Evolutionary conservation across 1,139 yeast species (phyloP).

Genomic region (Debaryomycetaceae sp.): DNA sequence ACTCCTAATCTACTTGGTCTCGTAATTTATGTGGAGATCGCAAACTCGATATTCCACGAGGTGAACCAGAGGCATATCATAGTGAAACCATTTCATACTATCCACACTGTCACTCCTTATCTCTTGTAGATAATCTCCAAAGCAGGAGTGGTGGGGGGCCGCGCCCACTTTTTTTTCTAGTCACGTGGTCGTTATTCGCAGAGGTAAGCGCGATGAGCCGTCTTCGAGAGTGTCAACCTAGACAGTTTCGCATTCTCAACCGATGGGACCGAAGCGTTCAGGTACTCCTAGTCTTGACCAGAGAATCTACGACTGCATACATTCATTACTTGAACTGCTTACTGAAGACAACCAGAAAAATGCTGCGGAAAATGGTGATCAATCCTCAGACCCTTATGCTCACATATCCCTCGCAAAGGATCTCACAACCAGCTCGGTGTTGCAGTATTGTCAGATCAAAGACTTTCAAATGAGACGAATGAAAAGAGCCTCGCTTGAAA

Average conservation of each 20-base stretch:
- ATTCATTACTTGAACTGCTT: slow-evolving; percentile 40
- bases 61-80: no score
- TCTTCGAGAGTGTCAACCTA: not conserved
- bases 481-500: slow-evolving; percentile 47
- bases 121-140: no score
- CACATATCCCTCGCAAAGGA: slow-evolving; percentile 52
- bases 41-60: no score
- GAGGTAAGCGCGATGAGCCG: no score
- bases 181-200: no score
- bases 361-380: slow-evolving; percentile 2
- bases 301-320: slow-evolving; percentile 39
- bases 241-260: not conserved
- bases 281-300: slow-evolving; percentile 32
- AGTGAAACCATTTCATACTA: no score
- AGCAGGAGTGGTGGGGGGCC: no score
- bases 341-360: slow-evolving; percentile 31
- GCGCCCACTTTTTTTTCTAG: no score
- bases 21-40: no score
- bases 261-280: slow-evolving; percentile 9
- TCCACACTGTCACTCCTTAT: no score
- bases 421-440: slow-evolving; percentile 37
- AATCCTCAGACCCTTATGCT: slow-evolving; percentile 21
- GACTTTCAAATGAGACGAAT: slow-evolving; percentile 59
- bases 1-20: no score
- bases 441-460: slow-evolving; percentile 44